A percentile compares a stretch with the other conserved stretches of the same genome.
Conservation (phyloP, 2,329 filamentous ascomycete genomes). For the Aureobasidium sp. region DNA sequence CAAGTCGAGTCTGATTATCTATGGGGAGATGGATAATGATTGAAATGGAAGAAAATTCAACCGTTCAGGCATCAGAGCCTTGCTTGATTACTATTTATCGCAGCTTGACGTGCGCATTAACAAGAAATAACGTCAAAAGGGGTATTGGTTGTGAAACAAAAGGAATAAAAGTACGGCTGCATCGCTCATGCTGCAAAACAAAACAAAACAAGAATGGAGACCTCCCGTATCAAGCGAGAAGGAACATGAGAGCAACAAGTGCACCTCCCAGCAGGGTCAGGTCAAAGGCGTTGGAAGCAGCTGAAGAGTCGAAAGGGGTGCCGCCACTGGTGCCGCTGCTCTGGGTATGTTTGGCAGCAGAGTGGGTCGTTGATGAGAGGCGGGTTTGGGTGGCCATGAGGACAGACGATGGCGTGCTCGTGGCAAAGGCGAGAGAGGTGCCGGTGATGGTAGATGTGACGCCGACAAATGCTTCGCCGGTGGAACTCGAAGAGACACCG, state of each 20-base stretch:
- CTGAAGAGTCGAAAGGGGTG: slow-evolving; percentile 2
- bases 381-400: neutral
- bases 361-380: neutral
- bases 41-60: too few species aligned
- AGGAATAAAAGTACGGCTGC: neutral
- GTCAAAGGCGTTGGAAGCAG: neutral
- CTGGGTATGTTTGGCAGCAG: neutral
- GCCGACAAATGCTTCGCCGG: neutral
- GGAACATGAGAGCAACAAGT: neutral
- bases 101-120: slow-evolving; percentile 1
- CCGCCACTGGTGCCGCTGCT: neutral
- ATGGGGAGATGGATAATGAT: too few species aligned
- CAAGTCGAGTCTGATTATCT: too few species aligned
- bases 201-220: neutral
- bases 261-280: neutral
- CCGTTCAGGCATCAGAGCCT: neutral
- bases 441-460: slow-evolving; percentile 4
- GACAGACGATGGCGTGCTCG: slow-evolving; percentile 7
- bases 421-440: slow-evolving; percentile 4
- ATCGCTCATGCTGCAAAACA: slow-evolving; percentile 4
- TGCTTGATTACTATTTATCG: slow-evolving; percentile 2
- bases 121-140: slow-evolving; percentile 6
- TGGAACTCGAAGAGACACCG: neutral
- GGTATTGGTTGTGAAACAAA: slow-evolving; percentile 10
- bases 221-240: neutral